A percentile compares a stretch with the other conserved stretches of the same genome.
phyloP scores from a whole-genome alignment of 257 asterid genomes.

The Solanum bulbocastanum region DNA sequence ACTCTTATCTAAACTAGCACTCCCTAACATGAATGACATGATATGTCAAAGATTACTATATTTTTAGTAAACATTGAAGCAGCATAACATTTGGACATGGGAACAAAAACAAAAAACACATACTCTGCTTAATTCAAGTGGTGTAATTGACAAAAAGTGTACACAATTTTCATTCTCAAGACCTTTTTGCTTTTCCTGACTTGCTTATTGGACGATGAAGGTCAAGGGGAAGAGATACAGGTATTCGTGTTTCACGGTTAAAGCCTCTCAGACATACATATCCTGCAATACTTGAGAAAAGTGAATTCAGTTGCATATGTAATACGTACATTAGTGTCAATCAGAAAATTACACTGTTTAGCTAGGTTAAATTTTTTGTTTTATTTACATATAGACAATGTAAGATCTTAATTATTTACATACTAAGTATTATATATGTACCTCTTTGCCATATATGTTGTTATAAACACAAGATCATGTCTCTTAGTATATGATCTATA shows the following conservation, averaged over 20 bases:
- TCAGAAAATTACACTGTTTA: too few species aligned
- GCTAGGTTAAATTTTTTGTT: not conserved
- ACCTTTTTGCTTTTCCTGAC: not conserved
- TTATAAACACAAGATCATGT: not conserved
- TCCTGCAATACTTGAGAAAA: constrained; percentile 1
- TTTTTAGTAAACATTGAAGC: not conserved
- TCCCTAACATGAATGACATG: not conserved
- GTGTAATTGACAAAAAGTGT: not conserved
- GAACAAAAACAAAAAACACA: not conserved
- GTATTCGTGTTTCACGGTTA: constrained; percentile 10
- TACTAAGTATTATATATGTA: not conserved
- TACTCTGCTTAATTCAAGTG: not conserved
- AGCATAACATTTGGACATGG: not conserved
- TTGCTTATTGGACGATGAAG: constrained; percentile 9
- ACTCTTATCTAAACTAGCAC: not conserved
- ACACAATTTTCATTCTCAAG: not conserved
- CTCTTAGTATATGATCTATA: not conserved
- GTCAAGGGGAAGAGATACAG: constrained; percentile 8
- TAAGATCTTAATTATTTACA: not conserved
- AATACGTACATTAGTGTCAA: not conserved
- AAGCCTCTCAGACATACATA: constrained; percentile 20
- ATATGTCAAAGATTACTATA: not conserved
- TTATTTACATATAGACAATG: not conserved
- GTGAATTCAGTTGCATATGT: not conserved
- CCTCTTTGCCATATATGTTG: not conserved